Conservation (phyloP, 2,329 filamentous ascomycete genomes). For the Exophiala sideris region DNA sequence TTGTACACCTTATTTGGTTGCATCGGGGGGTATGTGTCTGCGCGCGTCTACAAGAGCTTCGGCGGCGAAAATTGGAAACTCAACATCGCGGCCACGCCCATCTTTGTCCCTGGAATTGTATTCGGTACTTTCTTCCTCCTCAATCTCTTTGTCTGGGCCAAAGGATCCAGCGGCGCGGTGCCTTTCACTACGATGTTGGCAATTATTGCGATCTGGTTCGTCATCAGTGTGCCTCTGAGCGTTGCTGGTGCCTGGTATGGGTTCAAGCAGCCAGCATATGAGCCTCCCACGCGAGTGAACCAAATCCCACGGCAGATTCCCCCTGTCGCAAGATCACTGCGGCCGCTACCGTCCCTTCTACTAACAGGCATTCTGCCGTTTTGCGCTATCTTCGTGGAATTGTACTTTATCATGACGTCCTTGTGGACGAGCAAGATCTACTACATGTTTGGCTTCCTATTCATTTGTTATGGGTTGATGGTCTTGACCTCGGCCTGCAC, state of each 20-base stretch:
- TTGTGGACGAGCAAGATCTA: constrained; percentile 99
- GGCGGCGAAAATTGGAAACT: constrained; percentile 91
- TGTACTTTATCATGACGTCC: constrained; percentile 99
- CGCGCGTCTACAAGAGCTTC: constrained; percentile 91
- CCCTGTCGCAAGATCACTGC: constrained; percentile 75
- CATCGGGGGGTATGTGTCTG: constrained; percentile 84
- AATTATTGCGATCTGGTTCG: constrained; percentile 89
- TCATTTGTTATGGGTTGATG: constrained; percentile 96
- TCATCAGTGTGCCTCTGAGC: constrained; percentile 90
- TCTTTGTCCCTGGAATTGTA: constrained; percentile 80
- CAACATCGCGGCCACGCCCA: constrained; percentile 83
- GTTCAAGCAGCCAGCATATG: constrained; percentile 70
- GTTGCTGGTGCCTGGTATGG: constrained; percentile 89
- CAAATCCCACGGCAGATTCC: constrained; percentile 98
- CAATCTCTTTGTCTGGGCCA: constrained; percentile 94
- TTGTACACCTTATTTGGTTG: constrained; percentile 92
- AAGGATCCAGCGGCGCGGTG: constrained; percentile 86
- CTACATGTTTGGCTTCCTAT: constrained; percentile 99
- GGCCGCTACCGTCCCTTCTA: constrained; percentile 83
- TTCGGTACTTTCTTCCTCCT: constrained; percentile 89
- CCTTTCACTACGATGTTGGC: constrained; percentile 97
- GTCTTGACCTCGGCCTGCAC: constrained; percentile 90
- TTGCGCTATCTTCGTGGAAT: constrained; percentile 93
- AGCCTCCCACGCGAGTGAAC: constrained; percentile 87
- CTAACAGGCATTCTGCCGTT: constrained; percentile 91